Base-by-base conservation (phyloP, 805 yeast species). In the Candida rishiriensis region DNA sequence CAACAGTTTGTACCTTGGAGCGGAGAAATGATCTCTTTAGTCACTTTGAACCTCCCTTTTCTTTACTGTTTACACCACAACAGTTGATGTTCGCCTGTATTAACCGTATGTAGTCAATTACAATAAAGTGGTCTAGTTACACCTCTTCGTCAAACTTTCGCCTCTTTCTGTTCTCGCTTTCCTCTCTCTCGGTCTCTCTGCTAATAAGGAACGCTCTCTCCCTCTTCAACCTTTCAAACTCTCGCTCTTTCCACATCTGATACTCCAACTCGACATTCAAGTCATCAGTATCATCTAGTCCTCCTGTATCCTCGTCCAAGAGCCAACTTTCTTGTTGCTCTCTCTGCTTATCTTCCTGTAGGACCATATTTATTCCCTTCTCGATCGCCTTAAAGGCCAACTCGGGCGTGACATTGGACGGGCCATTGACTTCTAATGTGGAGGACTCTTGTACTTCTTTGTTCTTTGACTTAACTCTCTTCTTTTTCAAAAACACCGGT, bases 201-300 rank as follows among this genome's bases (percentile, higher is more conserved):
- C 36, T 50, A 13, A 50, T 51, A 34, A 61, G 12, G 16, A 32
- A 4, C 9, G 41, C 46, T 11, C 57, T 40, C 28, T 64, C 68
- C 36, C 62, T 49, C 26, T 43, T 49, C 42, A 57, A 45, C 28
- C 71, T 55, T 12, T 16, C 37, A 30, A 47, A 42, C 30, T 66
- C 69, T 21, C 71, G 48, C 31, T 31, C 40, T 42, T 49, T 51
- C 71, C 71, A 66, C 18, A 38, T 43, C 30, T 36, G 43, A 38
- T 53, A 57, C 41, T 78, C 83, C 9, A 43, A 55, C 42, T 66
- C 75, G 0, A 83, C 80, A 45, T 79, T 79, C 9, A 75, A 32
- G 31, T 73, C 81, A 52, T 82, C 87, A 0, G 83, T 76, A 51
- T 81, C 87, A 49, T 81, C 85, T 0, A 76, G 55, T 0, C 55